Conservation (phyloP, 1,284 basidiomycete genomes). For the Wallemia mellicola region DNA sequence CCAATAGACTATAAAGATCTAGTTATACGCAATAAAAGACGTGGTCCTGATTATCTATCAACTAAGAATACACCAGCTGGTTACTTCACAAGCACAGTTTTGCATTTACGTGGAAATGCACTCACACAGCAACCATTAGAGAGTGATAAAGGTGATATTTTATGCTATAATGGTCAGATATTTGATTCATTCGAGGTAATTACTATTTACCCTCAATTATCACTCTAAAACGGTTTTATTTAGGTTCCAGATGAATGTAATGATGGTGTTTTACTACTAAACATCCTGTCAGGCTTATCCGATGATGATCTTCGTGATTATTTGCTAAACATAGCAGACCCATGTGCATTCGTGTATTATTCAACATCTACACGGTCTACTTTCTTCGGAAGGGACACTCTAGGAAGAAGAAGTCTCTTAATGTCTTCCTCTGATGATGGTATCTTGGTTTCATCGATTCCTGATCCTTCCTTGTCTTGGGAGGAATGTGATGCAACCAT, state of each 20-base stretch:
- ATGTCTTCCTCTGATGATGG: neutral
- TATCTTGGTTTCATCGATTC: neutral
- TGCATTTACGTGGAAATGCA: slow-evolving; percentile 4
- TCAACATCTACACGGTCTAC: neutral
- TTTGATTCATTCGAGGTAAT: slow-evolving; percentile 10
- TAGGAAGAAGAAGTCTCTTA: neutral
- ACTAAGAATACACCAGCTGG: neutral
- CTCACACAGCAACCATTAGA: slow-evolving; percentile 2
- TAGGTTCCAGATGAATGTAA: slow-evolving; percentile 28
- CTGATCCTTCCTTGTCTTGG: neutral
- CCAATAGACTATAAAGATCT: neutral
- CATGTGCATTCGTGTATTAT: slow-evolving; percentile 15
- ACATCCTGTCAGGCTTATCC: slow-evolving; percentile 19
- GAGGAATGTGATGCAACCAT: neutral
- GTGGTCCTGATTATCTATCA: neutral
- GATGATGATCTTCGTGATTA: slow-evolving; percentile 21
- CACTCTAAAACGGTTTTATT: neutral
- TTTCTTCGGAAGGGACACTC: neutral
- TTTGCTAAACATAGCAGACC: slow-evolving; percentile 45
- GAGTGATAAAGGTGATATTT: slow-evolving; percentile 3
- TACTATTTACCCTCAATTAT: neutral
- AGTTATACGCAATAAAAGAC: neutral
- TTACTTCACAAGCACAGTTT: neutral
- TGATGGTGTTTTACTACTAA: slow-evolving; percentile 40
- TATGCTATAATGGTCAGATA: slow-evolving; percentile 11